These are phyloP conservation scores for Albophoma yamanashiensis DNA, from an alignment of 2,329 filamentous ascomycete genomes.

Conservation along the genomic window DNA sequence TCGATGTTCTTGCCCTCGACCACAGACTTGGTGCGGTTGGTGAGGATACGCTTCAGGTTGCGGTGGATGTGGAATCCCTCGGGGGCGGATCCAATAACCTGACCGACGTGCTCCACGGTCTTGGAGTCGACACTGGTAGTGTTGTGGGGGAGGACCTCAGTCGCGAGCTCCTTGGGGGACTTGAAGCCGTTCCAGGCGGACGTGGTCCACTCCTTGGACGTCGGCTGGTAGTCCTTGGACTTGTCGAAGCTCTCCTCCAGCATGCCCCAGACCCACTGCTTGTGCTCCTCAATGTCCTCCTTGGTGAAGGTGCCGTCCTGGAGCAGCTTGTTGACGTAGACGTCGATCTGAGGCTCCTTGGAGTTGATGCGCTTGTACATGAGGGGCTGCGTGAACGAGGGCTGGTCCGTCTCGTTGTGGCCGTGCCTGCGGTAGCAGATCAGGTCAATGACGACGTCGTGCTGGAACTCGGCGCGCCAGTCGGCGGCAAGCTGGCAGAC, in stretches of 20 bases:
- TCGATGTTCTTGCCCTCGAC: conserved; percentile 90
- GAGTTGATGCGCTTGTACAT: conserved; percentile 98
- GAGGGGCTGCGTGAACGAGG: conserved; percentile 96
- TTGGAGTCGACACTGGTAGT: conserved; percentile 69
- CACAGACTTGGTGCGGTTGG: conserved; percentile 83
- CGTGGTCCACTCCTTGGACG: conserved; percentile 95
- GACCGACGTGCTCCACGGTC: conserved; percentile 70
- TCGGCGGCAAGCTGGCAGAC: conserved; percentile 95
- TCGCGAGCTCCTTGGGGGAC: conserved; percentile 93
- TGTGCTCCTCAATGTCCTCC: conserved; percentile 97
- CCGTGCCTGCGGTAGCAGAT: conserved; percentile 99
- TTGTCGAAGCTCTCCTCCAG: conserved; percentile 94
- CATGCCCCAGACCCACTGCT: conserved; percentile 99
- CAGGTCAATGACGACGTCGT: conserved; percentile 94
- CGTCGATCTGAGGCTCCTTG: conserved; percentile 76
- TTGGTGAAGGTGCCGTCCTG: conserved; percentile 92
- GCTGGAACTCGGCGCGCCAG: conserved; percentile 98
- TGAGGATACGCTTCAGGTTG: conserved; percentile 93
- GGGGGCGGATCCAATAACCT: conserved; percentile 66
- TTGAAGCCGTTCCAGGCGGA: conserved; percentile 99
- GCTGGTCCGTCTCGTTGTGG: conserved; percentile 99
- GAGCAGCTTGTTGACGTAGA: conserved; percentile 84
- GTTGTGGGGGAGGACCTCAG: conserved; percentile 84
- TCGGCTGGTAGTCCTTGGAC: conserved; percentile 95
- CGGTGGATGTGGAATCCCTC: conserved; percentile 84